Percentiles rank a stretch among this genome's conserved stretches.
Evolutionary conservation across 192 early-diverging fungal species (phyloP).

Genomic region (Coemansia erecta): DNA sequence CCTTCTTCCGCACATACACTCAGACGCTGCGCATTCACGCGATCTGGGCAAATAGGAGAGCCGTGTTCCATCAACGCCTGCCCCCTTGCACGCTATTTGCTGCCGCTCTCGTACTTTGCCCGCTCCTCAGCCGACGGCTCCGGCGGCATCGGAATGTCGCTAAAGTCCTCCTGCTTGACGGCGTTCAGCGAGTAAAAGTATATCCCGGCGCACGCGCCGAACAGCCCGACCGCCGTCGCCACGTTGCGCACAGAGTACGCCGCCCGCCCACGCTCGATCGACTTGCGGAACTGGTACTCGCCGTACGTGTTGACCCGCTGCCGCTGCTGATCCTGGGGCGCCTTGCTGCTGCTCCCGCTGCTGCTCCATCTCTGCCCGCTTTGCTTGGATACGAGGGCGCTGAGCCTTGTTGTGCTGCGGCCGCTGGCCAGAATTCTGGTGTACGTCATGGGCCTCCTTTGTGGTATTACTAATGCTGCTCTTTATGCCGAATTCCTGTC

Average conservation of each 20-base stretch:
- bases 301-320: conserved; percentile 16
- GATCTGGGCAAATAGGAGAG: no score
- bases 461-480: no score
- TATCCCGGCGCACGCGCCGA: conserved; percentile 14
- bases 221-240: conserved; percentile 28
- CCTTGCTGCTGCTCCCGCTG: not conserved
- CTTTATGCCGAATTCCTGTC: no score
- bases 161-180: conserved; percentile 75
- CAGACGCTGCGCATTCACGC: no score
- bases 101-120: conserved; percentile 14
- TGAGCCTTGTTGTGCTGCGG: no score
- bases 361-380: not conserved
- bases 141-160: conserved; percentile 68
- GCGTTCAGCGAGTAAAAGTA: conserved; percentile 72
- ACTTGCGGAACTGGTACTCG: conserved; percentile 40
- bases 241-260: conserved; percentile 28
- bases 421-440: no score
- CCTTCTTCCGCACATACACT: no score
- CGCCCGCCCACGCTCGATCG: conserved; percentile 48
- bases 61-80: no score
- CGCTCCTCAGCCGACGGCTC: conserved; percentile 33
- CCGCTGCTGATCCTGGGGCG: not conserved
- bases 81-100: not conserved
- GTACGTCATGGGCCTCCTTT: no score
- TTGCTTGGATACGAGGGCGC: not conserved